Conservation (phyloP, 1,139 yeast species). For the Geotrichum fermentans region DNA sequence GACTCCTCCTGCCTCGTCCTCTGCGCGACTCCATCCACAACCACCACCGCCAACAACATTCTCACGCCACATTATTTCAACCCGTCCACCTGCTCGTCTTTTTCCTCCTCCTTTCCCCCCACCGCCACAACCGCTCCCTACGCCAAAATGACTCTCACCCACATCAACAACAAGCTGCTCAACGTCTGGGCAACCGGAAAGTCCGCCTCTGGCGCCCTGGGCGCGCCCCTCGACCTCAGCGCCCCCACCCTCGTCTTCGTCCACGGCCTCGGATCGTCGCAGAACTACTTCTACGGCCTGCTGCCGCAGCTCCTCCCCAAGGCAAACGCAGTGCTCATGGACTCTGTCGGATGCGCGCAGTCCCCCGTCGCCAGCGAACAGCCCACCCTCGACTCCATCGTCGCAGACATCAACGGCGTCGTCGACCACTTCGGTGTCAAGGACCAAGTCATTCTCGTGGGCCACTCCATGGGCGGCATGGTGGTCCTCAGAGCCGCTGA, state of each 20-base stretch:
- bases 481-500: constrained; percentile 29
- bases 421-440: constrained; percentile 25
- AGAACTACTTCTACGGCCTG: constrained; percentile 31
- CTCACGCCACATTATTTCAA: no score
- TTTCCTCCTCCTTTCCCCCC: neutral
- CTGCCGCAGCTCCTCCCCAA: constrained; percentile 24
- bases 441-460: constrained; percentile 27
- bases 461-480: constrained; percentile 39
- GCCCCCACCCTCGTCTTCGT: constrained; percentile 28
- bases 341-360: constrained; percentile 33
- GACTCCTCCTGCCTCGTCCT: no score
- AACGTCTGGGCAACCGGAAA: constrained; percentile 20
- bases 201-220: constrained; percentile 15
- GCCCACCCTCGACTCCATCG: constrained; percentile 27
- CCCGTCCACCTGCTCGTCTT: neutral
- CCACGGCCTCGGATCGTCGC: constrained; percentile 37
- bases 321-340: constrained; percentile 30
- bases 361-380: constrained; percentile 22
- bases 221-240: constrained; percentile 3
- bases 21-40: no score
- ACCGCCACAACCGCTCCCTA: neutral
- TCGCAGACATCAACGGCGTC: constrained; percentile 27
- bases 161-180: constrained; percentile 5
- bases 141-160: neutral
- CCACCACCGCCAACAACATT: no score